These are phyloP conservation scores for Aphanomyces euteiches DNA, from an alignment of 352 stramenopile genomes.

Conservation along the genomic window DNA sequence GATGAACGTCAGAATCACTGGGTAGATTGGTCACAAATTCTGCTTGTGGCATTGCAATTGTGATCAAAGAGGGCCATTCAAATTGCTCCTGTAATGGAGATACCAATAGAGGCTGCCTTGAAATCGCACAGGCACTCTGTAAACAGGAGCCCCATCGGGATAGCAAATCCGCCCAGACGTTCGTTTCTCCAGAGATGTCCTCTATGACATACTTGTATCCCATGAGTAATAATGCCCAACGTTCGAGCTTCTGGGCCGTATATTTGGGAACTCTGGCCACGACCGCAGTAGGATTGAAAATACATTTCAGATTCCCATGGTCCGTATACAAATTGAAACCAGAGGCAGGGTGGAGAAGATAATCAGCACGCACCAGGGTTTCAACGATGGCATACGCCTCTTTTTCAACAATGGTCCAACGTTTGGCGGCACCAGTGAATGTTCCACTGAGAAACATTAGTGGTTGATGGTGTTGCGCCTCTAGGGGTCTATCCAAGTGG, in stretches of 20 bases:
- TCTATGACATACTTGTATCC: slow-evolving; percentile 28
- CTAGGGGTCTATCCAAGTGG: neutral
- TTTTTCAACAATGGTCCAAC: slow-evolving; percentile 23
- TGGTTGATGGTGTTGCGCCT: slow-evolving; percentile 5
- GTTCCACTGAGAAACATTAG: slow-evolving; percentile 18
- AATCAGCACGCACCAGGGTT: slow-evolving; percentile 9
- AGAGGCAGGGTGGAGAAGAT: slow-evolving; percentile 11
- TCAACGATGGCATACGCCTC: slow-evolving; percentile 27
- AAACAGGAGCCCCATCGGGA: slow-evolving; percentile 31
- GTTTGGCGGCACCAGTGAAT: neutral
- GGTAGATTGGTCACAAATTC: neutral
- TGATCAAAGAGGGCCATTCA: neutral
- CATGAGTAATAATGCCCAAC: slow-evolving; percentile 32
- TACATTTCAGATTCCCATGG: slow-evolving; percentile 14
- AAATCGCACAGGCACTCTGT: neutral
- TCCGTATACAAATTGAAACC: slow-evolving; percentile 26
- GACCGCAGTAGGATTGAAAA: slow-evolving; percentile 8
- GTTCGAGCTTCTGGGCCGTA: slow-evolving; percentile 33
- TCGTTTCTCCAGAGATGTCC: slow-evolving; percentile 22
- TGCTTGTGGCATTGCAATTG: neutral
- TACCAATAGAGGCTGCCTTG: neutral
- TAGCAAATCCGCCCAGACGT: slow-evolving; percentile 32
- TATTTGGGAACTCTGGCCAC: slow-evolving; percentile 24
- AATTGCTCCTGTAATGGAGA: slow-evolving; percentile 16
- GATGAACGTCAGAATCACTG: too few relatives aligned